These are phyloP conservation scores for Candida ulmi DNA, from an alignment of 805 yeast genomes.

Conservation along the genomic window DNA sequence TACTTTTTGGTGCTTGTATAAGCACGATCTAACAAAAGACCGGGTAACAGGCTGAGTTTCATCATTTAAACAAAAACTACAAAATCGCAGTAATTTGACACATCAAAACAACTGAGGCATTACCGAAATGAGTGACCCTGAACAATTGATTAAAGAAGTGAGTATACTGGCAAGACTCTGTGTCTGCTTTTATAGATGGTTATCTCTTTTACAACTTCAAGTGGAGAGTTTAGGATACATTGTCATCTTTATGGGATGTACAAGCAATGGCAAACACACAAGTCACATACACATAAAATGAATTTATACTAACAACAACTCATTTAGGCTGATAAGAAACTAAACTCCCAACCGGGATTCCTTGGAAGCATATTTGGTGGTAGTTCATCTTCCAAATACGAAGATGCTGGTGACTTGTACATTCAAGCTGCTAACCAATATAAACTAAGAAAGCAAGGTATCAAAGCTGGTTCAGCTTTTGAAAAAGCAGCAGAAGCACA, in stretches of 20 bases:
- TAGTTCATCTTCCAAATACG: conserved; percentile 56
- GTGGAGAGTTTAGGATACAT: too few relatives aligned
- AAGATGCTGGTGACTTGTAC: conserved; percentile 89
- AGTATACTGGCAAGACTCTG: conserved; percentile 17
- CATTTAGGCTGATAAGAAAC: conserved; percentile 53
- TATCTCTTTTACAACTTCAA: not conserved
- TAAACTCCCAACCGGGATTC: conserved; percentile 65
- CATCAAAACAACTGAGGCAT: not conserved
- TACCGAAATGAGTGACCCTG: conserved; percentile 36
- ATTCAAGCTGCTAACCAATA: conserved; percentile 91
- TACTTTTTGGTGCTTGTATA: not conserved
- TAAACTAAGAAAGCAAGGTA: conserved; percentile 66
- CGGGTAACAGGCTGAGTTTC: not conserved
- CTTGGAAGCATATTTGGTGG: conserved; percentile 60
- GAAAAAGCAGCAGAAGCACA: conserved; percentile 83
- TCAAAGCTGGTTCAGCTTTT: conserved; percentile 76
- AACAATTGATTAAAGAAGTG: conserved; percentile 32
- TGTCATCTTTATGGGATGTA: too few relatives aligned
- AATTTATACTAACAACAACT: not conserved
- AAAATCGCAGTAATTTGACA: not conserved
- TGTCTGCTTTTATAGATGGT: too few relatives aligned
- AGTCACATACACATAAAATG: too few relatives aligned
- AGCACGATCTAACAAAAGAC: too few relatives aligned
- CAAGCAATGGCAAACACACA: not conserved
- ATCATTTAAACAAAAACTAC: not conserved